Evolutionary conservation across 305 asterid species (phyloP).

Genomic region (Nicotiana rustica): DNA sequence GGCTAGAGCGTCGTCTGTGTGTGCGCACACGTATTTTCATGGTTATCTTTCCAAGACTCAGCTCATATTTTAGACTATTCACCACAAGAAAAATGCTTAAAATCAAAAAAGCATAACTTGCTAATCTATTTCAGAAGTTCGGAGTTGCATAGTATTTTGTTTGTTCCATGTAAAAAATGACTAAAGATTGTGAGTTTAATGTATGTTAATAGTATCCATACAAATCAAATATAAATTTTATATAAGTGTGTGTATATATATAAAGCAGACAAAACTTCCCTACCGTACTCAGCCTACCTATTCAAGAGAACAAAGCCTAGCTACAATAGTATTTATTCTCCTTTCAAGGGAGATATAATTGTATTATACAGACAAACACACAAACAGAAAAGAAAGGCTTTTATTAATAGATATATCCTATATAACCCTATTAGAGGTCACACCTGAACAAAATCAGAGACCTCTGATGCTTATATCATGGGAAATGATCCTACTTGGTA

Average conservation of each 20-base stretch:
- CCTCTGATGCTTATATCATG: background rate
- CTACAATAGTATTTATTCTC: no score
- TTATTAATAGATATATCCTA: background rate
- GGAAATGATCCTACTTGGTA: slow-evolving; percentile 13
- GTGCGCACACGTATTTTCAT: background rate
- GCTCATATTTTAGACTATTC: background rate
- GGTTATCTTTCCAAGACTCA: background rate
- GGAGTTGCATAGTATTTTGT: background rate
- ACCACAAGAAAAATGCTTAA: background rate
- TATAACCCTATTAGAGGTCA: slow-evolving; percentile 25
- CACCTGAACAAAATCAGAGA: background rate
- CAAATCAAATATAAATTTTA: no score
- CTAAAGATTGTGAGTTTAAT: background rate
- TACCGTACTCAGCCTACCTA: no score
- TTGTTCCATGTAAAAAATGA: background rate
- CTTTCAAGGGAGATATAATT: no score
- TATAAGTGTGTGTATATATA: no score
- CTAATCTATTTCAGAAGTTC: background rate
- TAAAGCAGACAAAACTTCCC: no score
- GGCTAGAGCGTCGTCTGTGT: background rate
- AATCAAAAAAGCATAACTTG: background rate
- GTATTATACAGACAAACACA: no score
- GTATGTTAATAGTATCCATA: no score
- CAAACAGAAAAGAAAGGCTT: background rate
- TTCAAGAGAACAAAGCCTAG: no score